phyloP scores from a whole-genome alignment of 257 asterid species.

The Anisodus tanguticus region DNA sequence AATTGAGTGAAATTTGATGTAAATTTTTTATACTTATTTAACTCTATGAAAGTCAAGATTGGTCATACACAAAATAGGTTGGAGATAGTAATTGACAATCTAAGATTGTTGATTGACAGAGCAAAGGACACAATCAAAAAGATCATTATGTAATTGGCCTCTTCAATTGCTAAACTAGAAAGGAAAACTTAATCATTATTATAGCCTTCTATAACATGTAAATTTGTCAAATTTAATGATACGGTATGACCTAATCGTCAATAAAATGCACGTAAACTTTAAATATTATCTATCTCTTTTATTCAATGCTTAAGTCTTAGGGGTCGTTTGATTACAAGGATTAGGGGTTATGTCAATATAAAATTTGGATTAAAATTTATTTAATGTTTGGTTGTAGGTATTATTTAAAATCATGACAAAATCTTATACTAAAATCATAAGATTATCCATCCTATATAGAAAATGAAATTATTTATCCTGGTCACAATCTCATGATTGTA shows the following conservation, averaged over 20 bases:
- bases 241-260: not conserved
- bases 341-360: too few relatives aligned
- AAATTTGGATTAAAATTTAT: too few relatives aligned
- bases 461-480: not conserved
- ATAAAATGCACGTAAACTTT: not conserved
- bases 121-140: not conserved
- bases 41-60: not conserved
- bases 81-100: not conserved
- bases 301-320: not conserved
- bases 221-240: too few relatives aligned
- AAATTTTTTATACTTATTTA: not conserved
- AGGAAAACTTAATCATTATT: not conserved
- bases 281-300: not conserved
- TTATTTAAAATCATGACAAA: too few relatives aligned
- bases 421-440: too few relatives aligned
- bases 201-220: not conserved
- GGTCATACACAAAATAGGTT: not conserved
- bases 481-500: not conserved
- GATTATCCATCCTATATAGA: too few relatives aligned
- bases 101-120: slow-evolving; percentile 17
- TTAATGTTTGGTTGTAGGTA: too few relatives aligned
- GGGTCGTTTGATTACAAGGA: not conserved
- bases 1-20: too few relatives aligned
- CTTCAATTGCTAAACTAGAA: slow-evolving; percentile 11
- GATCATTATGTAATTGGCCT: not conserved